Conservation (phyloP, 176 grass and related monocot species). For the Eragrostis nindensis region DNA sequence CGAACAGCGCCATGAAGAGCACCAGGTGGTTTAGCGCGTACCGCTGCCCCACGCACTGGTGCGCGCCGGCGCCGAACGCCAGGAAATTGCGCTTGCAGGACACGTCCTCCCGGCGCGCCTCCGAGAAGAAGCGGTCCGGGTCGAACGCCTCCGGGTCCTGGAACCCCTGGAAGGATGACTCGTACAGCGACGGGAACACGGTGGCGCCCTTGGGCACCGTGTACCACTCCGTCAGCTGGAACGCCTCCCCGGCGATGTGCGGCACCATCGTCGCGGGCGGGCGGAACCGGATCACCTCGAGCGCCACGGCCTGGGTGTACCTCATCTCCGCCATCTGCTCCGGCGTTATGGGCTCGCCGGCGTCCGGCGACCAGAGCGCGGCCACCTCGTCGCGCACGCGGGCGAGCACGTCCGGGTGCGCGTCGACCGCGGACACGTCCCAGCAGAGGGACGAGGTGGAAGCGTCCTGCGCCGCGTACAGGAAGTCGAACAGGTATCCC, state of each 20-base stretch:
- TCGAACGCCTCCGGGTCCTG: constrained; percentile 58
- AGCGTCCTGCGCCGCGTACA: constrained; percentile 84
- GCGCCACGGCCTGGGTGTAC: constrained; percentile 85
- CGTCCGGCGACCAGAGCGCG: constrained; percentile 51
- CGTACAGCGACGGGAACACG: constrained; percentile 76
- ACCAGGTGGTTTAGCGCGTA: constrained; percentile 79
- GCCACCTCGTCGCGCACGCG: constrained; percentile 65
- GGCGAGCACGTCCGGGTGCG: constrained; percentile 67
- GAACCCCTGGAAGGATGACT: constrained; percentile 89
- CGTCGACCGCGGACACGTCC: constrained; percentile 55
- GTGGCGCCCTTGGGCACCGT: constrained; percentile 84
- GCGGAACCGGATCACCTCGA: constrained; percentile 68
- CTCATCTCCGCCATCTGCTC: constrained; percentile 60
- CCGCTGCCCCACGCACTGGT: constrained; percentile 82
- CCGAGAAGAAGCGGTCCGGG: constrained; percentile 77
- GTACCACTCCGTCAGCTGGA: constrained; percentile 82
- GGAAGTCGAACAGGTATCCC: constrained; percentile 64
- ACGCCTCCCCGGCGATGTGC: constrained; percentile 67
- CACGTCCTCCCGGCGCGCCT: constrained; percentile 62
- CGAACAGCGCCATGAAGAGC: constrained; percentile 72
- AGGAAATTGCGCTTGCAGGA: constrained; percentile 65
- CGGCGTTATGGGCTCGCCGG: constrained; percentile 49
- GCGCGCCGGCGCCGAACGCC: constrained; percentile 72
- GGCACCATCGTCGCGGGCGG: constrained; percentile 77
- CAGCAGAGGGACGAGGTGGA: constrained; percentile 78